Evolutionary conservation across 192 early-diverging fungal genomes (phyloP).

Genomic region (Dissophora ornata): DNA sequence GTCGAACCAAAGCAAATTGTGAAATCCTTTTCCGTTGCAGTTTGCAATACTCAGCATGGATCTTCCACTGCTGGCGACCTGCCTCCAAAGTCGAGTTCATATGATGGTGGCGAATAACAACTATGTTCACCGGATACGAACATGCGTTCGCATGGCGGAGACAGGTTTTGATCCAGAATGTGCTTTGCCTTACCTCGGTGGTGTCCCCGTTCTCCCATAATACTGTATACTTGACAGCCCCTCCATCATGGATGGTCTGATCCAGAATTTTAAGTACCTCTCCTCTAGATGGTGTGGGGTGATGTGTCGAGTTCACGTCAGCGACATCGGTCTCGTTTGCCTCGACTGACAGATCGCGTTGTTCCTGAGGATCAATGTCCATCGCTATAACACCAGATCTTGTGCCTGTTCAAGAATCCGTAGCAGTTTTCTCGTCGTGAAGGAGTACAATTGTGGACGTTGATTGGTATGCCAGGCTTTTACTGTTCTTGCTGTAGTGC

Average conservation of each 20-base stretch:
- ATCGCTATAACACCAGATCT: conserved; percentile 2
- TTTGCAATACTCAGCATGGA: background rate
- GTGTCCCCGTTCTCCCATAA: conserved; percentile 53
- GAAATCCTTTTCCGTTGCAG: too few relatives aligned
- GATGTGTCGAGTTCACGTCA: background rate
- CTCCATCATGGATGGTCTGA: conserved; percentile 45
- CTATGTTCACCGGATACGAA: too few relatives aligned
- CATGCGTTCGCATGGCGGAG: too few relatives aligned
- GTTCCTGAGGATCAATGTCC: conserved; percentile 40
- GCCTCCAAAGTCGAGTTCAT: background rate
- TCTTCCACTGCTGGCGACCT: background rate
- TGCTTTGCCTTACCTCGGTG: conserved; percentile 49
- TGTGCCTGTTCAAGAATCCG: background rate
- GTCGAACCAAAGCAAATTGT: too few relatives aligned
- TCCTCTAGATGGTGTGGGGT: conserved; percentile 20
- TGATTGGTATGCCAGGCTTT: too few relatives aligned
- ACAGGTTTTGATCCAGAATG: too few relatives aligned
- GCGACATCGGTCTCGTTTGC: background rate
- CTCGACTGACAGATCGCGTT: conserved; percentile 9
- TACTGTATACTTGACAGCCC: conserved; percentile 51
- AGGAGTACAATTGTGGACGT: too few relatives aligned
- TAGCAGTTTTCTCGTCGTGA: too few relatives aligned
- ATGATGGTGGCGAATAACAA: background rate
- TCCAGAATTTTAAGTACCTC: conserved; percentile 46
- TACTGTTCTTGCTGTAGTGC: too few relatives aligned